A percentile compares a stretch with the other conserved stretches of the same genome.
Evolutionary conservation across 2,329 filamentous ascomycete species (phyloP).

Genomic region (Sclerotinia spermophila): DNA sequence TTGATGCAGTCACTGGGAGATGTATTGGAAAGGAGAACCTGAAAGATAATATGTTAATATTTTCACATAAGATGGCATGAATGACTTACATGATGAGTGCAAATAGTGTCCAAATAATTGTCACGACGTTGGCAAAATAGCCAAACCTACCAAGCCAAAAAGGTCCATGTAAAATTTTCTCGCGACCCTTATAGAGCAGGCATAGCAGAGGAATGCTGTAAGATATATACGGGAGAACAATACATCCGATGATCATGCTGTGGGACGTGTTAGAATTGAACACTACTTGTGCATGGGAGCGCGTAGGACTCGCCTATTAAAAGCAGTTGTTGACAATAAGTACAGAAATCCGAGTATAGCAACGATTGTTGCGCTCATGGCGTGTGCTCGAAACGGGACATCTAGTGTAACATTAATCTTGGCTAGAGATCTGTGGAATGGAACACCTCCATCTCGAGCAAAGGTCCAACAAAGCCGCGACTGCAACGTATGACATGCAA

Average conservation of each 20-base stretch:
- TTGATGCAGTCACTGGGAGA: conserved; percentile 11
- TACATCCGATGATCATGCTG: conserved; percentile 18
- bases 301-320: conserved; percentile 9
- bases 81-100: conserved; percentile 53
- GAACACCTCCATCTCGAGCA: conserved; percentile 19
- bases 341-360: conserved; percentile 11
- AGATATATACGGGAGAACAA: conserved; percentile 16
- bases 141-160: conserved; percentile 57
- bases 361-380: conserved; percentile 10
- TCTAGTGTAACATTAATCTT: conserved; percentile 11
- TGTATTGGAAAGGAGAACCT: conserved; percentile 18
- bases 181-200: conserved; percentile 40
- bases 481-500: conserved; percentile 15
- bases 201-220: conserved; percentile 29
- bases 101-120: conserved; percentile 53
- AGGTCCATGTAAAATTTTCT: conserved; percentile 54
- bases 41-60: neutral
- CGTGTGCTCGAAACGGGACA: conserved; percentile 19
- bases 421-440: conserved; percentile 4
- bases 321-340: conserved; percentile 16
- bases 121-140: conserved; percentile 56
- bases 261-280: neutral
- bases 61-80: neutral
- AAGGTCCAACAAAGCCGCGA: conserved; percentile 20
- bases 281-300: neutral